phyloP scores from a whole-genome alignment of 192 early-diverging fungal species.

The Podila epicladia region DNA sequence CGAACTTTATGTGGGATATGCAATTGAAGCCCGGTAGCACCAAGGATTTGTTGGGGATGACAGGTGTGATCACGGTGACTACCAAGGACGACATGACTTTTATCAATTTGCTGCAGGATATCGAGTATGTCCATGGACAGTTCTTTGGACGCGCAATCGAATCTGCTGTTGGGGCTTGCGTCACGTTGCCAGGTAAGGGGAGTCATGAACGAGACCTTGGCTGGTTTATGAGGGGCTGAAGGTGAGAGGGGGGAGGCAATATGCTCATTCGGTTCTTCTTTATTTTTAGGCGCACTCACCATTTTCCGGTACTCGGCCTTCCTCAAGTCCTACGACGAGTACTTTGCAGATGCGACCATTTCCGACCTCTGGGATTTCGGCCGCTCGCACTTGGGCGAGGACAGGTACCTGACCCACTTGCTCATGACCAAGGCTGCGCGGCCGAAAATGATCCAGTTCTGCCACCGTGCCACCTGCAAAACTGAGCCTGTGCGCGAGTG shows the following conservation, averaged over 20 bases:
- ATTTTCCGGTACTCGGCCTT: constrained; percentile 23
- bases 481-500: constrained; percentile 53
- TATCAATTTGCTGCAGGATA: constrained; percentile 53
- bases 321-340: constrained; percentile 52
- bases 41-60: constrained; percentile 15
- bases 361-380: constrained; percentile 55
- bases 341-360: constrained; percentile 45
- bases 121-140: constrained; percentile 58
- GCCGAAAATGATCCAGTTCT: constrained; percentile 50
- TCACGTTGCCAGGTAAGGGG: constrained; percentile 51
- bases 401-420: constrained; percentile 61
- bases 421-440: constrained; percentile 47
- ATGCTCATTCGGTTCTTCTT: neutral
- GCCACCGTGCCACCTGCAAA: constrained; percentile 52
- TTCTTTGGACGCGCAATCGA: constrained; percentile 50
- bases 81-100: constrained; percentile 34
- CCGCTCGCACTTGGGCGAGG: constrained; percentile 57
- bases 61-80: constrained; percentile 22
- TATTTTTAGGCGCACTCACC: constrained; percentile 9
- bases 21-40: constrained; percentile 11
- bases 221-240: neutral
- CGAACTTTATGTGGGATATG: constrained; percentile 49
- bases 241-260: no score
- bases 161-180: constrained; percentile 39
- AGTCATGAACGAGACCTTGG: neutral